Percentiles rank a stretch among this genome's conserved stretches.
phyloP scores from a whole-genome alignment of 148 eudicot species.

The Rhododendron griersonianum region DNA sequence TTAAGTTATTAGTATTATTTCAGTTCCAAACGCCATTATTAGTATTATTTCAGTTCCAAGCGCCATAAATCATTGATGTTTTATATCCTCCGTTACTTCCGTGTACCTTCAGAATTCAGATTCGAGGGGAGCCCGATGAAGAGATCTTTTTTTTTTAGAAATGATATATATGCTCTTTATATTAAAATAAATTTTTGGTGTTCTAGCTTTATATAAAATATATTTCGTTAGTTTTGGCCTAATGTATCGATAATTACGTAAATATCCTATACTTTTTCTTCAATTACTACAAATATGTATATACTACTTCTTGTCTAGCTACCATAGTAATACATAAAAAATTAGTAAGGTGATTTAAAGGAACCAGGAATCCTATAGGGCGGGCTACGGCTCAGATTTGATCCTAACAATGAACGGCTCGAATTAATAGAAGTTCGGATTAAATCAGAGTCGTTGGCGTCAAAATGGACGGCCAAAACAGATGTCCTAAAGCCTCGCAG shows the following conservation, averaged over 20 bases:
- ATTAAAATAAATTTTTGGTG: no score
- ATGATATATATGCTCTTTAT: no score
- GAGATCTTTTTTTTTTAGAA: not conserved
- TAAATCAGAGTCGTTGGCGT: no score
- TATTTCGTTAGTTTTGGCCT: no score
- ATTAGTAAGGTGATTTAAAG: not conserved
- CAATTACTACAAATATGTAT: not conserved
- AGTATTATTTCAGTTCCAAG: not conserved
- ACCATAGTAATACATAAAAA: not conserved
- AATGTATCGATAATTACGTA: not conserved
- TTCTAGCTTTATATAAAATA: not conserved
- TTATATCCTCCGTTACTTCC: not conserved
- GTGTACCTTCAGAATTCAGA: not conserved
- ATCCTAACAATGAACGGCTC: no score
- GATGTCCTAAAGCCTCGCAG: no score
- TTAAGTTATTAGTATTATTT: not conserved
- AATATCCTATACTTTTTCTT: no score
- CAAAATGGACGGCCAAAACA: no score
- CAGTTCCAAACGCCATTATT: not conserved
- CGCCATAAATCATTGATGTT: no score
- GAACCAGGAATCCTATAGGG: no score
- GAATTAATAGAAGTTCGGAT: no score
- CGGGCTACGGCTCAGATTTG: no score
- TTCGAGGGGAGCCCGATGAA: not conserved
- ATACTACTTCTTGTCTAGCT: not conserved